These are phyloP conservation scores for Breviolum minutum DNA, from an alignment of 73 alveolate genomes.

Conservation along the genomic window DNA sequence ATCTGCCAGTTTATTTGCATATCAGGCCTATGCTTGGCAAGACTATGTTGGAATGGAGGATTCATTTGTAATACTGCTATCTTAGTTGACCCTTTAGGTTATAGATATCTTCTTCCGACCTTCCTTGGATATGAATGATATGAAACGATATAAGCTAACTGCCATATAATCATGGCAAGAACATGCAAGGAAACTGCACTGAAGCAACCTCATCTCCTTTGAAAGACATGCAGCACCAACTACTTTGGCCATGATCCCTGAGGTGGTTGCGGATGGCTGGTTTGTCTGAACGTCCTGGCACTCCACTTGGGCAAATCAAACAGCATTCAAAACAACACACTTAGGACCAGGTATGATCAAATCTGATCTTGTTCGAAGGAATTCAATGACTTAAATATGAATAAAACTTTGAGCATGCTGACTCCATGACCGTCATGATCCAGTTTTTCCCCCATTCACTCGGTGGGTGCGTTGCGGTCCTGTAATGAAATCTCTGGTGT, in stretches of 20 bases:
- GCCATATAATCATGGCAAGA: not conserved
- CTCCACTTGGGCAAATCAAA: not conserved
- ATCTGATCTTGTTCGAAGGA: not conserved
- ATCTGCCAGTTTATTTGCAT: too few relatives aligned
- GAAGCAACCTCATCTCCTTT: too few relatives aligned
- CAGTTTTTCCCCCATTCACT: not conserved
- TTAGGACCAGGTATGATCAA: not conserved
- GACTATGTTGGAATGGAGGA: too few relatives aligned
- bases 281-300: constrained; percentile 38
- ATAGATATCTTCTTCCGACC: too few relatives aligned
- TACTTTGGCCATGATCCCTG: not conserved
- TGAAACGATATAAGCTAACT: not conserved
- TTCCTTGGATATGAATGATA: too few relatives aligned
- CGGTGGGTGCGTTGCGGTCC: constrained; percentile 47
- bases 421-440: not conserved
- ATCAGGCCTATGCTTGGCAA: too few relatives aligned
- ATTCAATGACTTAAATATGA: too few relatives aligned
- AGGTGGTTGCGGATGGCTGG: constrained; percentile 46
- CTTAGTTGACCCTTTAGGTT: too few relatives aligned
- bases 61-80: too few relatives aligned
- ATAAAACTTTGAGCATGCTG: not conserved
- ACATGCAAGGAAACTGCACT: too few relatives aligned
- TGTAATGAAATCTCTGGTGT: constrained; percentile 53
- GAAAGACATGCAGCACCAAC: too few relatives aligned
- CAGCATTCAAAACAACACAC: not conserved